Conservation (phyloP, 2,329 filamentous ascomycete species). For the Colletotrichum lindemuthianum region DNA sequence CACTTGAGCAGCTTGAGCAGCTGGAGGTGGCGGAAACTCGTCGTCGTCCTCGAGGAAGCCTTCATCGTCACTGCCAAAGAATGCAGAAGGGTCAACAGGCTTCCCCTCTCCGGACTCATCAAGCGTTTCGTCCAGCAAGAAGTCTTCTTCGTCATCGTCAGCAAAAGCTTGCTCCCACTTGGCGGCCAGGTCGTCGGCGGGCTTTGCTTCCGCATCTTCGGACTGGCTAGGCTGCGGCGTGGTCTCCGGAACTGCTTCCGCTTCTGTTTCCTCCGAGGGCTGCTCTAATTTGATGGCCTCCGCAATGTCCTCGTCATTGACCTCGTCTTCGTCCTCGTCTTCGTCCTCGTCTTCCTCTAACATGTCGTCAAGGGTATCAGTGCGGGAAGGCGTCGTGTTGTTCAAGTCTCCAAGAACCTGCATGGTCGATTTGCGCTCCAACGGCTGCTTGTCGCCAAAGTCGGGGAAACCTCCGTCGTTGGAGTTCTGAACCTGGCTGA, state of each 20-base stretch:
- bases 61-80: constrained; percentile 86
- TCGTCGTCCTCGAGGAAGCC: constrained; percentile 82
- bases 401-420: constrained; percentile 69
- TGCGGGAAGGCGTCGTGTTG: constrained; percentile 41
- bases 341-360: constrained; percentile 43
- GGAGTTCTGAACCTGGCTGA: constrained; percentile 58
- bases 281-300: neutral
- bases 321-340: constrained; percentile 41
- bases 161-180: constrained; percentile 87
- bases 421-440: constrained; percentile 77
- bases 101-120: constrained; percentile 52
- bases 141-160: constrained; percentile 75
- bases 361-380: constrained; percentile 43
- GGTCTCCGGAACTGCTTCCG: neutral
- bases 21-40: constrained; percentile 44
- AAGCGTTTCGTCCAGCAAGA: constrained; percentile 67
- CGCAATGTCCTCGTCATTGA: constrained; percentile 35
- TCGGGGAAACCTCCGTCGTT: constrained; percentile 40
- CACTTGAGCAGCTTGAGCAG: constrained; percentile 11
- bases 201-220: constrained; percentile 38
- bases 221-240: constrained; percentile 16
- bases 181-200: constrained; percentile 75
- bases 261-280: neutral
- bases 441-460: constrained; percentile 42
- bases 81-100: constrained; percentile 69